Percentiles rank a stretch among this genome's conserved stretches.
phyloP scores from a whole-genome alignment of 2,329 filamentous ascomycete species.

The Exophiala dermatitidis region DNA sequence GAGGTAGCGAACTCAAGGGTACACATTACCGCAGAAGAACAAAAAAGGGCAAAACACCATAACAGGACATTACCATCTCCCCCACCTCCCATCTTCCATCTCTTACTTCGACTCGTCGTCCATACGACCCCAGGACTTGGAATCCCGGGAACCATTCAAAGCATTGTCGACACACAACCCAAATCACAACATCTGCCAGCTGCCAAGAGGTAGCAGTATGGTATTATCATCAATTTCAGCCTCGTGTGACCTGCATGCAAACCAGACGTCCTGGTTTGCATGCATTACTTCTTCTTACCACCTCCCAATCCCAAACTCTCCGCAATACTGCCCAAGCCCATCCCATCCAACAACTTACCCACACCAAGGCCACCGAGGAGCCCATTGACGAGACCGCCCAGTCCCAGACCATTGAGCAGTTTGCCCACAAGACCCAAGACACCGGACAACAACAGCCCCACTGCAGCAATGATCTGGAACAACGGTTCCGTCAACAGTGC shows the following conservation, averaged over 20 bases:
- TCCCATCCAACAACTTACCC: constrained; percentile 63
- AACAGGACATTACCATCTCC: too few species aligned
- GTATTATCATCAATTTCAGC: neutral
- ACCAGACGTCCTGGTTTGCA: neutral
- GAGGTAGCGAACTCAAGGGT: too few species aligned
- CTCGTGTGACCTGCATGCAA: neutral
- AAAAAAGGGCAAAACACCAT: too few species aligned
- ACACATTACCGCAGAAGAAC: too few species aligned
- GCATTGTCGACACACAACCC: too few species aligned
- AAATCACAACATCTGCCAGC: neutral
- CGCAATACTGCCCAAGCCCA: constrained; percentile 55
- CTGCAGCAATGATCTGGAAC: constrained; percentile 85
- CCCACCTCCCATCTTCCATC: too few species aligned
- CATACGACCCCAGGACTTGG: too few species aligned
- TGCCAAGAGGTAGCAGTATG: too few species aligned
- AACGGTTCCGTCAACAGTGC: constrained; percentile 72
- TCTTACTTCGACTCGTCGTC: too few species aligned
- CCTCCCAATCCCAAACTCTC: constrained; percentile 47
- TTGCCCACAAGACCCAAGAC: constrained; percentile 79
- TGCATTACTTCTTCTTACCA: constrained; percentile 47
- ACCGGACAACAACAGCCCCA: constrained; percentile 73
- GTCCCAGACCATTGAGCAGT: constrained; percentile 70
- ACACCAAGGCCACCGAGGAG: constrained; percentile 71
- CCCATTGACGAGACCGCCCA: constrained; percentile 73
- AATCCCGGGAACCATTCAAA: too few species aligned